Conservation (phyloP, 2,329 filamentous ascomycete genomes). For the Thielaviopsis punctulata region DNA sequence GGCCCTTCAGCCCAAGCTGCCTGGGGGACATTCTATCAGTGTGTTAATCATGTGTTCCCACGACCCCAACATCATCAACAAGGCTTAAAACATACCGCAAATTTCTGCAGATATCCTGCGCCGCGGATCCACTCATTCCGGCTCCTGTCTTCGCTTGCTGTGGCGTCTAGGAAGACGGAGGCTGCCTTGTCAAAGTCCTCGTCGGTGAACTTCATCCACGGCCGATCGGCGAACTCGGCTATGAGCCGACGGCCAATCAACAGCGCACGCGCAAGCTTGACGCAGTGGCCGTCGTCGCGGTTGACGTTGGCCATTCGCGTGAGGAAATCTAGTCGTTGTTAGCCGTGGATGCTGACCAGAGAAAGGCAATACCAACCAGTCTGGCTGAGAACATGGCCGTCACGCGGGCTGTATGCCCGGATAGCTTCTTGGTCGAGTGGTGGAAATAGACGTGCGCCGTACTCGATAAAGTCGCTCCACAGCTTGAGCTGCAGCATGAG, state of each 20-base stretch:
- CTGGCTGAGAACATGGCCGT: slow-evolving; percentile 27
- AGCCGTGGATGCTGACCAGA: not conserved
- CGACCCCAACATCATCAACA: not conserved
- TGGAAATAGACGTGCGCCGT: slow-evolving; percentile 50
- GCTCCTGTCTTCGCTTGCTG: not conserved
- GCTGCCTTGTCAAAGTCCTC: slow-evolving; percentile 20
- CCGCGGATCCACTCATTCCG: slow-evolving; percentile 4
- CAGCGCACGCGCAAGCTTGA: slow-evolving; percentile 58
- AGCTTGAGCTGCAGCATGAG: slow-evolving; percentile 71
- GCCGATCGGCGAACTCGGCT: slow-evolving; percentile 25
- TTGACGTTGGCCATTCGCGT: slow-evolving; percentile 28
- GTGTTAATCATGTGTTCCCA: not conserved
- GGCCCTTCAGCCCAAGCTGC: not conserved
- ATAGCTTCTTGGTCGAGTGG: slow-evolving; percentile 43
- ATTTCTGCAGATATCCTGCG: slow-evolving; percentile 9
- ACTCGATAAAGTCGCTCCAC: slow-evolving; percentile 55
- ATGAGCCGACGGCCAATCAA: slow-evolving; percentile 41
- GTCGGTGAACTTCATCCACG: slow-evolving; percentile 35
- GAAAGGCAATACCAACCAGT: slow-evolving; percentile 20
- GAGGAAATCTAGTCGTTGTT: slow-evolving; percentile 23
- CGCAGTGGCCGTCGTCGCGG: slow-evolving; percentile 72
- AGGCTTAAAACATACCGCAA: slow-evolving; percentile 1
- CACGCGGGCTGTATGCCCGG: slow-evolving; percentile 36
- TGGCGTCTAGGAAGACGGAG: slow-evolving; percentile 4
- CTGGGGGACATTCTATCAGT: not conserved